Percentiles rank a stretch among this genome's conserved stretches.
These are phyloP conservation scores for Amorphotheca resinae DNA, from an alignment of 495 filamentous ascomycete genomes.

Conservation along the genomic window DNA sequence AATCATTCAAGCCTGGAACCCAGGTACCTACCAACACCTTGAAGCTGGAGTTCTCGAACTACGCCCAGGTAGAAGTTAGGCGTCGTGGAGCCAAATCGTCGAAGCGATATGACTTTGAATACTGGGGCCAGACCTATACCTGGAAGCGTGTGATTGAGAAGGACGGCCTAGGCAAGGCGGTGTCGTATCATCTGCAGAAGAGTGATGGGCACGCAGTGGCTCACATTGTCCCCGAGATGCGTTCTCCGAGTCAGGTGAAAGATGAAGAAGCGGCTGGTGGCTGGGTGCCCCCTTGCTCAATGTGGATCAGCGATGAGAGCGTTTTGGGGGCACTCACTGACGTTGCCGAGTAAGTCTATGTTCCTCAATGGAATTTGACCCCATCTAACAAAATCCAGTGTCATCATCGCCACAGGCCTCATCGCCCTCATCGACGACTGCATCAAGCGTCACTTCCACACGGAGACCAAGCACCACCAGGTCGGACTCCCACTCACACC, in stretches of 20 bases:
- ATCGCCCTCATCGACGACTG: constrained; percentile 86
- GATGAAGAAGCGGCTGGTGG: constrained; percentile 72
- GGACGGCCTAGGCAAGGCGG: constrained; percentile 37
- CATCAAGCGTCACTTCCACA: constrained; percentile 21
- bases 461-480: constrained; percentile 5
- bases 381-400: constrained; percentile 35
- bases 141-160: constrained; percentile 68
- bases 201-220: constrained; percentile 53
- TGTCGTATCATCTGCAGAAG: constrained; percentile 69
- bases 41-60: constrained; percentile 92
- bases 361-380: neutral
- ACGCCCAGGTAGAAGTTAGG: constrained; percentile 79
- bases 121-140: constrained; percentile 41
- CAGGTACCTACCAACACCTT: constrained; percentile 52
- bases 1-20: constrained; percentile 20
- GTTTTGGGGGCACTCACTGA: constrained; percentile 59
- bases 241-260: constrained; percentile 54
- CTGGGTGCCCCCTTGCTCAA: constrained; percentile 80
- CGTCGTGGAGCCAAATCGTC: constrained; percentile 54
- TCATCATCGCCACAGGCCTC: constrained; percentile 81
- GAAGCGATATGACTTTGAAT: constrained; percentile 22
- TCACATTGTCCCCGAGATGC: constrained; percentile 70
- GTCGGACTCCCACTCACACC: constrained; percentile 15
- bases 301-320: constrained; percentile 71
- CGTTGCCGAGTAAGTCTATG: constrained; percentile 75